These are phyloP conservation scores for Emmonsiellopsis sp. DNA, from an alignment of 2,329 filamentous ascomycete genomes.

Conservation along the genomic window DNA sequence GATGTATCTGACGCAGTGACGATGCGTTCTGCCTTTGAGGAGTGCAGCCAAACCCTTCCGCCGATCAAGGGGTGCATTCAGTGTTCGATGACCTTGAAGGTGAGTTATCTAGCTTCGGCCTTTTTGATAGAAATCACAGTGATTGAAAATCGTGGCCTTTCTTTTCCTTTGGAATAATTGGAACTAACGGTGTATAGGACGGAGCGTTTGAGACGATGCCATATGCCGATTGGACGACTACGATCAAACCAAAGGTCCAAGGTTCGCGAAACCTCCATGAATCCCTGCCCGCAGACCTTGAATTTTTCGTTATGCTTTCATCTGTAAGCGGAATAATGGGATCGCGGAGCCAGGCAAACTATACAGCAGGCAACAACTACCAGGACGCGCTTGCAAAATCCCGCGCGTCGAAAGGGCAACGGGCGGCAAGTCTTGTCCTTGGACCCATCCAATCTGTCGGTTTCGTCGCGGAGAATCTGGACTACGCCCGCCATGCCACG, in stretches of 20 bases:
- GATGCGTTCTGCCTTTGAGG: constrained; percentile 10
- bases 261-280: constrained; percentile 30
- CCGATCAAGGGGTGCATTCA: constrained; percentile 27
- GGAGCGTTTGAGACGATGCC: constrained; percentile 32
- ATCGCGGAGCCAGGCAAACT: constrained; percentile 38
- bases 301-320: constrained; percentile 37
- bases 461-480: constrained; percentile 22
- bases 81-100: constrained; percentile 21
- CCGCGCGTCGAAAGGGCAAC: constrained; percentile 16
- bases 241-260: constrained; percentile 32
- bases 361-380: constrained; percentile 32
- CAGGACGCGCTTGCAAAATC: constrained; percentile 28
- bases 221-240: constrained; percentile 28
- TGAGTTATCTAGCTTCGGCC: constrained; percentile 1
- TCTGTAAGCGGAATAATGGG: constrained; percentile 37
- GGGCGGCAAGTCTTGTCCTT: constrained; percentile 20
- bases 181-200: constrained; percentile 12
- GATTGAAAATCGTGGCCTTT: too few relatives aligned
- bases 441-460: constrained; percentile 27
- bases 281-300: constrained; percentile 21
- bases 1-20: constrained; percentile 15
- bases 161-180: not conserved
- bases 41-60: constrained; percentile 13
- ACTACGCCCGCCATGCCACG: constrained; percentile 6
- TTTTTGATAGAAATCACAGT: not conserved